phyloP scores from a whole-genome alignment of 352 stramenopile species.

The Phytophthora kernoviae region DNA sequence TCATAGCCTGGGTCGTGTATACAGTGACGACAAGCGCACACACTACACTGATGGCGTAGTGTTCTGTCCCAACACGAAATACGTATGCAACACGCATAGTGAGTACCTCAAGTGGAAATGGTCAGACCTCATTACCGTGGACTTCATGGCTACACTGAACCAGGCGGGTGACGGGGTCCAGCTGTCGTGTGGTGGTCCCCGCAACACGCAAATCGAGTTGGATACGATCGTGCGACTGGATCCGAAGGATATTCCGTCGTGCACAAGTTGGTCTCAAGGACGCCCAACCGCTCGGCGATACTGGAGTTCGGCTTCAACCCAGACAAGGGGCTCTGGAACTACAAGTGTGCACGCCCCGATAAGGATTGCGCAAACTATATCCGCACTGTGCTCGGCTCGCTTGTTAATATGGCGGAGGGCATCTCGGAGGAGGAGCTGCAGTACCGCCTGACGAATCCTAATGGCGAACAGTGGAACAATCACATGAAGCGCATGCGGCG shows the following conservation, averaged over 20 bases:
- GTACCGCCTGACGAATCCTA: conserved; percentile 79
- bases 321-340: conserved; percentile 90
- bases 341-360: conserved; percentile 87
- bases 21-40: conserved; percentile 81
- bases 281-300: conserved; percentile 66
- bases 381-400: conserved; percentile 86
- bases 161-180: conserved; percentile 59
- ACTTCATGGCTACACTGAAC: conserved; percentile 75
- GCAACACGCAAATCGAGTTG: conserved; percentile 82
- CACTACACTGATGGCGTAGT: conserved; percentile 92
- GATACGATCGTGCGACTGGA: conserved; percentile 84
- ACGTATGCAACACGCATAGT: conserved; percentile 84
- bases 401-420: conserved; percentile 91
- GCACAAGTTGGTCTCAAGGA: conserved; percentile 66
- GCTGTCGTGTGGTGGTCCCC: conserved; percentile 74
- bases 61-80: conserved; percentile 89
- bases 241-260: conserved; percentile 74
- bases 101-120: conserved; percentile 94
- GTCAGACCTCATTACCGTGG: conserved; percentile 89
- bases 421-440: conserved; percentile 92
- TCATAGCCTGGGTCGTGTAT: conserved; percentile 77
- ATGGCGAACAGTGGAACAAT: conserved; percentile 79
- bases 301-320: conserved; percentile 89
- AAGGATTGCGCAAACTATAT: conserved; percentile 92
- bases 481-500: conserved; percentile 85